A percentile compares a stretch with the other conserved stretches of the same genome.
Evolutionary conservation across 352 stramenopile species (phyloP).

Genomic region (Halophytophthora batemanensis): DNA sequence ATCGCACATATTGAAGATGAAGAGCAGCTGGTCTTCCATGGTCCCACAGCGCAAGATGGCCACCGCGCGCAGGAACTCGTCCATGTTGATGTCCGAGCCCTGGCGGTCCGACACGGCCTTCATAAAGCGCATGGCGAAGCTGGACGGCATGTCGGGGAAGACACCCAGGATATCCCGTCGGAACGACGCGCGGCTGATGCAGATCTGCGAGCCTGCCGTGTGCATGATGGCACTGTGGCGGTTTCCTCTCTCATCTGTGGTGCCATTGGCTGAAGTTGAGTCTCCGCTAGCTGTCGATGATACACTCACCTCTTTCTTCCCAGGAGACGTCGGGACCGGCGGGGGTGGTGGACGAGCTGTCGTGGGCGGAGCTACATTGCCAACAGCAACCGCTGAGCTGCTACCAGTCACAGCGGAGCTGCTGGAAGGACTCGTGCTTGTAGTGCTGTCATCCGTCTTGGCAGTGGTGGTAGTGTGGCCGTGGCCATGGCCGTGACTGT

Average conservation of each 20-base stretch:
- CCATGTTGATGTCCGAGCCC: conserved; percentile 85
- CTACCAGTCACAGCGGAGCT: background rate
- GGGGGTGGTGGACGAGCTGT: conserved; percentile 14
- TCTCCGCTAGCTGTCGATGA: conserved; percentile 18
- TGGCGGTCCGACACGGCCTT: conserved; percentile 84
- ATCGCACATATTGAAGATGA: conserved; percentile 89
- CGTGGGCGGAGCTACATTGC: conserved; percentile 16
- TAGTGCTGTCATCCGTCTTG: conserved; percentile 14
- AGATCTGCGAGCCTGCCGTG: conserved; percentile 76
- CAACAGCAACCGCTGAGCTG: conserved; percentile 13
- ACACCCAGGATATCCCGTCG: conserved; percentile 83
- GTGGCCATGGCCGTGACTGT: conserved; percentile 7
- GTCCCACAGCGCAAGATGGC: conserved; percentile 73
- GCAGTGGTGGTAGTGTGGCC: conserved; percentile 22
- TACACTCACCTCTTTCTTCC: conserved; percentile 23
- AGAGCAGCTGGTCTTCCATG: conserved; percentile 72
- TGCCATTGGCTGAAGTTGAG: conserved; percentile 30
- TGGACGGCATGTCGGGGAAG: conserved; percentile 88
- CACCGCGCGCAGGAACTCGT: conserved; percentile 81
- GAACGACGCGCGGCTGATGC: conserved; percentile 79
- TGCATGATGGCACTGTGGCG: conserved; percentile 49
- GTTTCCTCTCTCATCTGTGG: conserved; percentile 34
- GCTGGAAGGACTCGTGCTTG: conserved; percentile 5
- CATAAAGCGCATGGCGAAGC: conserved; percentile 88
- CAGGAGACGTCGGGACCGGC: conserved; percentile 40